phyloP scores from a whole-genome alignment of 169 alveolate genomes.

The Plasmodium inui region DNA sequence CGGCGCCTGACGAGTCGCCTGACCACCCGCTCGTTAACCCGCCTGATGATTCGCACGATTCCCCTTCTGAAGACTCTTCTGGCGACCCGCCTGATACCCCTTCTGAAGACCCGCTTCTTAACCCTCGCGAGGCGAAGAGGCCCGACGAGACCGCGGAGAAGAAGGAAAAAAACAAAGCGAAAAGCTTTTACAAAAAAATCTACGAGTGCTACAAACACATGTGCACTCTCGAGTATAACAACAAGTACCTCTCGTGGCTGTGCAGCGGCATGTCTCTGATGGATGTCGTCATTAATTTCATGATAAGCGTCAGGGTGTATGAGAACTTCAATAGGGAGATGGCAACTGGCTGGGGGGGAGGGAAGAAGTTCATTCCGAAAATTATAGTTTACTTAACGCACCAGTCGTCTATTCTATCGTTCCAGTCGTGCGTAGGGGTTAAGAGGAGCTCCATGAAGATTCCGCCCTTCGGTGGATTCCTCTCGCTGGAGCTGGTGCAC shows the following conservation, averaged over 20 bases:
- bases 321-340: constrained; percentile 7
- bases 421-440: constrained; percentile 69
- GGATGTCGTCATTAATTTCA: constrained; percentile 56
- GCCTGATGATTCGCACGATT: too few relatives aligned
- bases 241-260: constrained; percentile 55
- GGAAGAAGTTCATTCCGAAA: constrained; percentile 28
- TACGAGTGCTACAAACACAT: constrained; percentile 63
- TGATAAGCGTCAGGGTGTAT: constrained; percentile 45
- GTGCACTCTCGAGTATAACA: constrained; percentile 43
- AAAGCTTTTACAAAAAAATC: constrained; percentile 22
- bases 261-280: constrained; percentile 71
- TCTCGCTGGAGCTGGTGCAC: constrained; percentile 56
- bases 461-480: constrained; percentile 57
- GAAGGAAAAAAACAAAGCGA: constrained; percentile 19
- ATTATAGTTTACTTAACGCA: constrained; percentile 56
- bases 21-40: too few relatives aligned
- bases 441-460: constrained; percentile 45
- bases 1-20: not conserved
- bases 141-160: not conserved
- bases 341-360: not conserved
- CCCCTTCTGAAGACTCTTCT: not conserved
- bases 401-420: constrained; percentile 53
- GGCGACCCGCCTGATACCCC: not conserved
- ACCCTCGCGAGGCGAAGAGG: not conserved
- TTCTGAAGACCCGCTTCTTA: not conserved